phyloP scores from a whole-genome alignment of 768 basidiomycete genomes.

The Collybia mongolica region DNA sequence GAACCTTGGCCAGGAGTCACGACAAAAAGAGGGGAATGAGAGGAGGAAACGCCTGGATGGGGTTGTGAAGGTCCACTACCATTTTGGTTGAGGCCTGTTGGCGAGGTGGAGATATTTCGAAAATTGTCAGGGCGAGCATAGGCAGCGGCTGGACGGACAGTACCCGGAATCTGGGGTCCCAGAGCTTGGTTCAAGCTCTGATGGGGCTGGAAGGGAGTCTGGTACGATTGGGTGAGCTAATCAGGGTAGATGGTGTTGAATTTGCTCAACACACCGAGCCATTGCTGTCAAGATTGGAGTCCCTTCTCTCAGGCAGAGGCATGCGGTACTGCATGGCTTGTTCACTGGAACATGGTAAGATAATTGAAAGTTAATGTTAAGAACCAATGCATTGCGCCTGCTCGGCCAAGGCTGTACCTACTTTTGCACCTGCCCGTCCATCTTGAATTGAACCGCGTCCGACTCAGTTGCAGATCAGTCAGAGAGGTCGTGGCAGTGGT shows the following conservation, averaged over 20 bases:
- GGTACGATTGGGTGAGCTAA: slow-evolving; percentile 19
- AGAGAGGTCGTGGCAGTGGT: slow-evolving; percentile 13
- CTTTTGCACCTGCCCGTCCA: slow-evolving; percentile 33
- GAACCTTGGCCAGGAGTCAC: slow-evolving; percentile 29
- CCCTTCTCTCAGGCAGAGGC: slow-evolving; percentile 48
- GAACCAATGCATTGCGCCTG: slow-evolving; percentile 10
- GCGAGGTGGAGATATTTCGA: slow-evolving; percentile 34
- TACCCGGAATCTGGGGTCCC: slow-evolving; percentile 46
- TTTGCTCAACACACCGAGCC: slow-evolving; percentile 48
- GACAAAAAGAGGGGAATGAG: slow-evolving; percentile 39
- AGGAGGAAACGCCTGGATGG: slow-evolving; percentile 30
- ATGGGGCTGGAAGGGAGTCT: slow-evolving; percentile 54
- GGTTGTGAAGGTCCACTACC: slow-evolving; percentile 24
- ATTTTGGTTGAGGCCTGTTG: slow-evolving; percentile 34
- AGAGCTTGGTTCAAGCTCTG: slow-evolving; percentile 65
- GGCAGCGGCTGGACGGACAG: slow-evolving; percentile 19
- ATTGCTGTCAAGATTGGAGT: slow-evolving; percentile 54
- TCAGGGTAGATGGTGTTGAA: slow-evolving; percentile 23
- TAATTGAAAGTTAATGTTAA: slow-evolving; percentile 11
- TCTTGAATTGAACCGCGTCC: slow-evolving; percentile 31
- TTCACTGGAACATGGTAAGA: slow-evolving; percentile 41
- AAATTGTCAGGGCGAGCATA: slow-evolving; percentile 24
- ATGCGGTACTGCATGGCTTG: slow-evolving; percentile 64
- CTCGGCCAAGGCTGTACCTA: slow-evolving; percentile 26
- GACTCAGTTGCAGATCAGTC: slow-evolving; percentile 1